A percentile compares a stretch with the other conserved stretches of the same genome.
phyloP scores from a whole-genome alignment of 805 yeast species.

The Starmerella apis region DNA sequence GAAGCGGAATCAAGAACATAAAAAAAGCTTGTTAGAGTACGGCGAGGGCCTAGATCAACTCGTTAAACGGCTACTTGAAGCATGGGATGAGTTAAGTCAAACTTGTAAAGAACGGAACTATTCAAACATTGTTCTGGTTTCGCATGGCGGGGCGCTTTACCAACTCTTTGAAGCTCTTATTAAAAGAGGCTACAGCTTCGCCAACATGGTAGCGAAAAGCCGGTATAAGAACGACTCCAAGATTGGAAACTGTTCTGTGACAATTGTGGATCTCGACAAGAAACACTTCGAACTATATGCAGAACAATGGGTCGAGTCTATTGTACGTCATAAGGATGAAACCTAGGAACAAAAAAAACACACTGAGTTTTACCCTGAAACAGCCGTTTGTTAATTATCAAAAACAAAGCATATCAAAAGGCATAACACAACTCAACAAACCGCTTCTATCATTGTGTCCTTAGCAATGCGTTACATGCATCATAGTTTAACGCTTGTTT shows the following conservation, averaged over 20 bases:
- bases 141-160: conserved; percentile 25
- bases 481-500: no score
- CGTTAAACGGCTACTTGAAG: conserved; percentile 11
- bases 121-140: conserved; percentile 19
- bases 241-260: conserved; percentile 23
- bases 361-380: no score
- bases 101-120: conserved; percentile 5
- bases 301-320: conserved; percentile 16
- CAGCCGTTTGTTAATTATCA: no score
- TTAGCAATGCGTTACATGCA: no score
- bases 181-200: background rate
- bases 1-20: conserved; percentile 9
- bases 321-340: conserved; percentile 12
- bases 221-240: background rate
- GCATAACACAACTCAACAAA: no score
- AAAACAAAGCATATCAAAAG: no score
- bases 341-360: no score
- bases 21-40: conserved; percentile 12
- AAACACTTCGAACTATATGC: conserved; percentile 13
- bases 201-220: background rate
- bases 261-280: conserved; percentile 18
- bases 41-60: conserved; percentile 22
- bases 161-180: conserved; percentile 15
- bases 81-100: conserved; percentile 10
- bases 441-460: no score